phyloP scores from a whole-genome alignment of 2,329 filamentous ascomycete genomes.

The Aspergillus hiratsukae region DNA sequence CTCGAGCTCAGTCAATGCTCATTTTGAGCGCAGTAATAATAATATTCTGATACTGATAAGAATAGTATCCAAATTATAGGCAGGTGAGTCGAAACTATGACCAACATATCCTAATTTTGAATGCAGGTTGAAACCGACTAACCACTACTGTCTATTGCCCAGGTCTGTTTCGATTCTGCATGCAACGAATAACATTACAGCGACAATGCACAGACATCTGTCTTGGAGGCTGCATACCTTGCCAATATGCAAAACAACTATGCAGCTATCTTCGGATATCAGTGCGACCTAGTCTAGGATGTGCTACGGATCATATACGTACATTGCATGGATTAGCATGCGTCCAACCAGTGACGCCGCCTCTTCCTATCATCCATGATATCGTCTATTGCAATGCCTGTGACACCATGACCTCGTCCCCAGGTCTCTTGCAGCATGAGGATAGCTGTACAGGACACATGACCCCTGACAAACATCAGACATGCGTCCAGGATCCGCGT shows the following conservation, averaged over 20 bases:
- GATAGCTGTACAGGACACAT: neutral
- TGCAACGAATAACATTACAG: neutral
- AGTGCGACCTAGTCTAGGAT: neutral
- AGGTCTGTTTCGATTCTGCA: neutral
- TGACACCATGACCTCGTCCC: neutral
- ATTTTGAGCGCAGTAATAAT: conserved; percentile 1
- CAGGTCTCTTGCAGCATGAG: neutral
- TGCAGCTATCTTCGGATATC: neutral
- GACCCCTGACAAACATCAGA: neutral
- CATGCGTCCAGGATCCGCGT: neutral
- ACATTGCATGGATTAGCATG: neutral
- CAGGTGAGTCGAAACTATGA: neutral
- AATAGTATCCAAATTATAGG: neutral
- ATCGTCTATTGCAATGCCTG: neutral
- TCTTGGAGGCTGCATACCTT: neutral
- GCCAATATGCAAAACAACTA: neutral
- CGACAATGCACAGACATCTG: neutral
- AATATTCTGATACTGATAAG: neutral
- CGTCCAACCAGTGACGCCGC: neutral
- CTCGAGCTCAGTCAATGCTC: conserved; percentile 2
- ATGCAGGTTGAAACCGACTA: neutral
- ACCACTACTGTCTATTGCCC: neutral
- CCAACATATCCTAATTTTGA: neutral
- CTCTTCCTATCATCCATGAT: neutral
- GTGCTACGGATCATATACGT: conserved; percentile 1